Evolutionary conservation across 179 eudicot genomes (phyloP).

Genomic region (Silene coronaria): DNA sequence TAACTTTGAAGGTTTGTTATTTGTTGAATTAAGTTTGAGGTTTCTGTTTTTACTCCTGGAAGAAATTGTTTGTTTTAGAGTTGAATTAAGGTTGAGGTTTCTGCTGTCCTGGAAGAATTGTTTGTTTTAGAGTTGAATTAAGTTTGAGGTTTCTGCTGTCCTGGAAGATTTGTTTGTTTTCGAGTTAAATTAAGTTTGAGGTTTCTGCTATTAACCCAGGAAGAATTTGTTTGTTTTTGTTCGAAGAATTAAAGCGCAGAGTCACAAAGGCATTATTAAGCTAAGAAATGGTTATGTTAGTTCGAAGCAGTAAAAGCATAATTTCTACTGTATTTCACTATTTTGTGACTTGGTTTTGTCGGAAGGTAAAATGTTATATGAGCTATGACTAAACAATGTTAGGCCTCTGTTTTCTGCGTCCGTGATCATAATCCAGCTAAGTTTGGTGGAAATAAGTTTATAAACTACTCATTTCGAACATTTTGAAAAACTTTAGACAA

Average conservation of each 20-base stretch:
- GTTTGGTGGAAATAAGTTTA: background rate
- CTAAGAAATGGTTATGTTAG: background rate
- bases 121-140: background rate
- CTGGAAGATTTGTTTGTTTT: too few species aligned
- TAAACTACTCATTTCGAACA: background rate
- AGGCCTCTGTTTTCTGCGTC: background rate
- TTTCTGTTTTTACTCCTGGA: background rate
- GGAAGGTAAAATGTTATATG: background rate
- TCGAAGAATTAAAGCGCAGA: too few species aligned
- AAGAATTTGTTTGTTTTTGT: background rate
- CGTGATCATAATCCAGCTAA: background rate
- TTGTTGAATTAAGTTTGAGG: background rate
- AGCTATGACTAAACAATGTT: background rate
- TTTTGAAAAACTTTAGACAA: background rate
- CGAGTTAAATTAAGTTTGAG: background rate
- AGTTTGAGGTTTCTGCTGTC: too few species aligned
- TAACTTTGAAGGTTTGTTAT: background rate
- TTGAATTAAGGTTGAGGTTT: background rate
- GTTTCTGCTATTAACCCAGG: too few species aligned
- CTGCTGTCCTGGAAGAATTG: too few species aligned
- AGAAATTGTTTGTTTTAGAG: background rate
- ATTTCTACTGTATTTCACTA: background rate
- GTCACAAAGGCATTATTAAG: background rate
- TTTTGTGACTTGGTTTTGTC: constrained; percentile 6
- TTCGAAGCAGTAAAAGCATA: background rate